A percentile compares a stretch with the other conserved stretches of the same genome.
phyloP scores from a whole-genome alignment of 495 filamentous ascomycete species.

The Penicillium mononematosum region DNA sequence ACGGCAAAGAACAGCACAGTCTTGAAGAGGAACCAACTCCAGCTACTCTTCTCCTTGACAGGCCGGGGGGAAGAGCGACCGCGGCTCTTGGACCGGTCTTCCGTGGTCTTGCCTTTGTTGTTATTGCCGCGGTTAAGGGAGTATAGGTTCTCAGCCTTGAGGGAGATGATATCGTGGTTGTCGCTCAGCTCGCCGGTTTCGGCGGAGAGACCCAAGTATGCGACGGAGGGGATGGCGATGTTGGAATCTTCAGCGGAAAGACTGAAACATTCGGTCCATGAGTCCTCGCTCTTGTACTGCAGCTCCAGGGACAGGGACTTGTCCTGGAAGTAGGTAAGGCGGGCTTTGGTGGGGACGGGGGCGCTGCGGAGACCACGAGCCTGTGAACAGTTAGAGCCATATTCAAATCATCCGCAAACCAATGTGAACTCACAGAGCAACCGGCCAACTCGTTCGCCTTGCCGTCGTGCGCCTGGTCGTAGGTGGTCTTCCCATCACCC shows the following conservation, averaged over 20 bases:
- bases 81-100: slow-evolving; percentile 33
- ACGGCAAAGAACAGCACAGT: slow-evolving; percentile 70
- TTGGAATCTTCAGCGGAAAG: slow-evolving; percentile 58
- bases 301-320: slow-evolving; percentile 87
- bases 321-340: slow-evolving; percentile 95
- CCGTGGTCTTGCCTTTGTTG: slow-evolving; percentile 43
- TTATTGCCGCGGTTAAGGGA: slow-evolving; percentile 46
- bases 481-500: slow-evolving; percentile 82
- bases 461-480: slow-evolving; percentile 93
- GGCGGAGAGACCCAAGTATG: slow-evolving; percentile 92
- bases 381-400: slow-evolving; percentile 31
- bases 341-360: slow-evolving; percentile 75
- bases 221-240: slow-evolving; percentile 80
- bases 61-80: slow-evolving; percentile 27
- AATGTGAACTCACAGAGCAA: slow-evolving; percentile 65
- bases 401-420: background rate
- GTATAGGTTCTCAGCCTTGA: slow-evolving; percentile 89
- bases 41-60: slow-evolving; percentile 60
- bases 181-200: slow-evolving; percentile 96
- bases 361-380: slow-evolving; percentile 84
- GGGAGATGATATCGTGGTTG: slow-evolving; percentile 94
- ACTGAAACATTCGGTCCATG: slow-evolving; percentile 90
- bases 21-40: slow-evolving; percentile 93
- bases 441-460: slow-evolving; percentile 91
- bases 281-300: slow-evolving; percentile 84